phyloP scores from a whole-genome alignment of 257 asterid species.

The Parsonsia alboflavescens region DNA sequence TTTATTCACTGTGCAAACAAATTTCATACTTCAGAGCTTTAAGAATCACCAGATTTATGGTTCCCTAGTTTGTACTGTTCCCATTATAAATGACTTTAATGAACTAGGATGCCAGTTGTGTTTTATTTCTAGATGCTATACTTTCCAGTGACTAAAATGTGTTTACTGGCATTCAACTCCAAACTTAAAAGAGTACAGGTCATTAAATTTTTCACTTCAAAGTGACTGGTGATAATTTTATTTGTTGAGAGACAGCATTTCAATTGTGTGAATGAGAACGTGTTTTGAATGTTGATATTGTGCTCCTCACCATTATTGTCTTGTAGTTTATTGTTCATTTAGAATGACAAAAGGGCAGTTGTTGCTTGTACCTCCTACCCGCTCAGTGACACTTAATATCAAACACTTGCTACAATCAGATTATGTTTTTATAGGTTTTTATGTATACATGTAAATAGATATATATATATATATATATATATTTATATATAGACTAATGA shows the following conservation, averaged over 20 bases:
- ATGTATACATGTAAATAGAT: too few relatives aligned
- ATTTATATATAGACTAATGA: too few relatives aligned
- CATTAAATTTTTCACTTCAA: not conserved
- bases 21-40: conserved; percentile 4
- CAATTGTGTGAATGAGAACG: not conserved
- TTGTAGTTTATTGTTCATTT: not conserved
- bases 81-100: not conserved
- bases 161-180: not conserved
- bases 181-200: not conserved
- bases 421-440: too few relatives aligned
- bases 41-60: not conserved
- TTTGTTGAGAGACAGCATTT: not conserved
- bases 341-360: too few relatives aligned
- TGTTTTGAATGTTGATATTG: not conserved
- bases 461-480: too few relatives aligned
- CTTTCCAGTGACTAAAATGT: not conserved
- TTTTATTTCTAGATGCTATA: not conserved
- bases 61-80: not conserved
- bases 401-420: too few relatives aligned
- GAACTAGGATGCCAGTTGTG: not conserved
- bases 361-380: too few relatives aligned
- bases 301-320: not conserved
- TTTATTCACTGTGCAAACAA: conserved; percentile 4
- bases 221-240: not conserved
- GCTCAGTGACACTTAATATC: too few relatives aligned